These are phyloP conservation scores for Trichoderma afroharzianum DNA, from an alignment of 2,329 filamentous ascomycete species.

Conservation along the genomic window DNA sequence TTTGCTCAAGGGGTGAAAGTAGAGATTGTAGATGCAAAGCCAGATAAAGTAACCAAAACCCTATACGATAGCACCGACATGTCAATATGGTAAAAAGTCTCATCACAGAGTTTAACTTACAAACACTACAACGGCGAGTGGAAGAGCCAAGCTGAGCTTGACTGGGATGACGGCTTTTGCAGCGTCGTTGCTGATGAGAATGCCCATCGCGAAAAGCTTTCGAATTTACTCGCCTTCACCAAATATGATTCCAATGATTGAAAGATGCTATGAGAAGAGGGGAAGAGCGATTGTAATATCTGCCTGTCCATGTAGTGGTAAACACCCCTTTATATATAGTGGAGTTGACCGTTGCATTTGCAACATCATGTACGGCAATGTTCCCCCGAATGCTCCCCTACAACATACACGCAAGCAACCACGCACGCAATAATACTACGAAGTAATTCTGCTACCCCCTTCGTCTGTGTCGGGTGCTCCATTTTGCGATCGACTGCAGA, in stretches of 20 bases:
- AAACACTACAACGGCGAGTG: not conserved
- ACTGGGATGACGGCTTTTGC: not conserved
- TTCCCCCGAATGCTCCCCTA: not conserved
- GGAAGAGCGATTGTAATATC: not conserved
- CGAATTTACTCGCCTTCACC: not conserved
- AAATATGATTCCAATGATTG: not conserved
- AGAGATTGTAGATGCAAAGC: conserved; percentile 8
- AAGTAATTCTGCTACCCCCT: not conserved
- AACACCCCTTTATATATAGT: not conserved
- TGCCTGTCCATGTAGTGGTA: not conserved
- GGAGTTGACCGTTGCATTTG: not conserved
- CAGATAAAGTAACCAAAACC: conserved; percentile 11
- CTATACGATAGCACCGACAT: not conserved
- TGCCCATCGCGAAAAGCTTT: not conserved
- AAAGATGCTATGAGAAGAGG: not conserved
- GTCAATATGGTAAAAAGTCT: no score
- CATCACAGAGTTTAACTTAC: not conserved
- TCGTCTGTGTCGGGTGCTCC: not conserved
- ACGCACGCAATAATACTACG: not conserved
- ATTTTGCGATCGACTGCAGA: not conserved
- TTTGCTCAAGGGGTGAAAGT: conserved; percentile 13
- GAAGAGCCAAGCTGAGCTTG: not conserved
- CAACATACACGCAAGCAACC: not conserved
- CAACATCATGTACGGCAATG: not conserved
- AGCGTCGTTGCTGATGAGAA: not conserved